phyloP scores from a whole-genome alignment of 352 stramenopile genomes.

The Globisporangium irregulare region DNA sequence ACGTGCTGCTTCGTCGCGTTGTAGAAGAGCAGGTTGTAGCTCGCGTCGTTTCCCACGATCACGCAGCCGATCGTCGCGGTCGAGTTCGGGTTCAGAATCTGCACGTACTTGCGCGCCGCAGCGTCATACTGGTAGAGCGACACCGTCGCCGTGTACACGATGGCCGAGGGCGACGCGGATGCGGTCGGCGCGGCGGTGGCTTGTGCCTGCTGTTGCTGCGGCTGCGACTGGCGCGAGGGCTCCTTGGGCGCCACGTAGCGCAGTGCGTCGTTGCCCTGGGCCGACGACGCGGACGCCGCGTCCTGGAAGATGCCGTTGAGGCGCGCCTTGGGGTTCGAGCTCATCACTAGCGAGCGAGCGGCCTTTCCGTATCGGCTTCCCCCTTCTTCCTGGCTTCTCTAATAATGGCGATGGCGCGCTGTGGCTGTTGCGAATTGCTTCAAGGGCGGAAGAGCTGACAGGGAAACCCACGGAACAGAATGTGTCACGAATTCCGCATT shows the following conservation, averaged over 20 bases:
- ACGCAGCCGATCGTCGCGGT: conserved; percentile 55
- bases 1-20: conserved; percentile 66
- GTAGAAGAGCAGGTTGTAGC: conserved; percentile 78
- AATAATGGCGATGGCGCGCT: background rate
- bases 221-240: conserved; percentile 32
- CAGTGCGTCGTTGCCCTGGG: conserved; percentile 59
- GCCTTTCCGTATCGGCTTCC: background rate
- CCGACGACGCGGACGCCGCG: conserved; percentile 16
- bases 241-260: conserved; percentile 68
- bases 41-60: conserved; percentile 59
- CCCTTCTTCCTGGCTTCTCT: background rate
- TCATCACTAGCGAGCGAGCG: conserved; percentile 10
- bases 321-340: conserved; percentile 45
- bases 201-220: conserved; percentile 19
- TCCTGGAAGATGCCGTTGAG: conserved; percentile 61
- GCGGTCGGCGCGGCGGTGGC: conserved; percentile 15
- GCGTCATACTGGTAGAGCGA: conserved; percentile 76
- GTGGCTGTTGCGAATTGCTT: background rate
- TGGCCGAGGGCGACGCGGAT: conserved; percentile 26
- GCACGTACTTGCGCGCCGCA: conserved; percentile 51
- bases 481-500: background rate
- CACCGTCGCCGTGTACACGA: conserved; percentile 70
- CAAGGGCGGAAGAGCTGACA: conserved; percentile 3
- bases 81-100: conserved; percentile 36
- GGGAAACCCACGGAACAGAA: background rate